Evolutionary conservation across 2,329 filamentous ascomycete genomes (phyloP).

Genomic region (Colletotrichum kahawae): DNA sequence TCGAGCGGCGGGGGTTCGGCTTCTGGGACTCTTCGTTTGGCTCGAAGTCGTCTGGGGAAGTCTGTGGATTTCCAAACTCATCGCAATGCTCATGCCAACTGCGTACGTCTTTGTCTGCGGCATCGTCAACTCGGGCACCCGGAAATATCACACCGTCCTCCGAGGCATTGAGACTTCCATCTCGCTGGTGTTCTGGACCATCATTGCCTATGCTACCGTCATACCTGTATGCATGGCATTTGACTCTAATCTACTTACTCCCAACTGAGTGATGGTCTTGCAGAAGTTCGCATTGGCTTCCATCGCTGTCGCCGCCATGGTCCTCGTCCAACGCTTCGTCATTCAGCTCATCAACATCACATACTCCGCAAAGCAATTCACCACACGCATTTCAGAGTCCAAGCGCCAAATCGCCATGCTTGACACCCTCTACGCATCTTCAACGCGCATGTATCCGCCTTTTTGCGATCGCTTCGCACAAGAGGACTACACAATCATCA

Average conservation of each 20-base stretch:
- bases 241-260: neutral
- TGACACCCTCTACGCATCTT: neutral
- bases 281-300: neutral
- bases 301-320: neutral
- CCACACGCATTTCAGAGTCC: neutral
- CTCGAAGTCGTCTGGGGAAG: neutral
- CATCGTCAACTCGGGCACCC: conserved; percentile 1
- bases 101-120: conserved; percentile 1
- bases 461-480: conserved; percentile 5
- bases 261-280: neutral
- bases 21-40: conserved; percentile 8
- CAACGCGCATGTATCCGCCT: neutral
- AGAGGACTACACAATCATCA: conserved; percentile 5
- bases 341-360: conserved; percentile 10
- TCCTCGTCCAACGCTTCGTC: neutral
- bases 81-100: conserved; percentile 3
- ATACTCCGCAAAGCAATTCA: conserved; percentile 4
- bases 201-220: neutral
- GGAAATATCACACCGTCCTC: conserved; percentile 7
- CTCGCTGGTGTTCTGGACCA: conserved; percentile 6
- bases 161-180: conserved; percentile 1
- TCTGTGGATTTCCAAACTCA: conserved; percentile 4
- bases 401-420: conserved; percentile 1
- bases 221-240: neutral
- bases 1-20: neutral